Base-by-base conservation (phyloP, 768 basidiomycete genomes). In the Suillus occidentalis region DNA sequence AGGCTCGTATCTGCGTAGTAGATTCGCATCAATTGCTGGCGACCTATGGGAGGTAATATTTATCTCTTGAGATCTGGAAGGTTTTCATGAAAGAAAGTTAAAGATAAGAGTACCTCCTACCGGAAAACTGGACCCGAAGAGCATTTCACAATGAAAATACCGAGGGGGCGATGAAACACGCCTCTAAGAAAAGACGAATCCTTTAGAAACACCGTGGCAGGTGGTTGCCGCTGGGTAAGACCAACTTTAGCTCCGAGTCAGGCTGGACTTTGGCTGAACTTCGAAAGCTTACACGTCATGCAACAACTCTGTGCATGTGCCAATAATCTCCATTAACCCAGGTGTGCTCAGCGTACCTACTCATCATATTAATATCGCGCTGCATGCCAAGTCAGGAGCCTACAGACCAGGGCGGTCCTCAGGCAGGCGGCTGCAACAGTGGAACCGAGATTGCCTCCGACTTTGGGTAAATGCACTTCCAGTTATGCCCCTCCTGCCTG, bases 61-160 rank as follows among this genome's bases (percentile, higher is more conserved):
- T 18, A 18, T 28, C 1, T 50, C 14, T 28, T 28, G 8, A 14
- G 7, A 16, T 16, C 25, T 50, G 14, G 3, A 13, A 9, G 4
- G 4, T 4, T 52, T 22, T 37, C 14, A 13, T 57, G 14, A 37
- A n/a, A 50, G 28, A 16, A 52, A 52, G 50, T 18, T 18, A 16
- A 53, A 53, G 22, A 58, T 39, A 40, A 39, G 22, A 40, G 25
- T 40, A 8, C 16, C 28, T 28, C 39, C 2, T 59, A 25, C 39
- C 57, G 39, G 28, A 12, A 59, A 42, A 6, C 34, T 8, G 57
- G 57, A 28, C 40, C 57, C 57, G 57, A 59, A 59, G 39, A 58
- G 22, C 25, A 57, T 20, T 36, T 5, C n/a, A 22, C 4, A 3
- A 39, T 22, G 22, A 25, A 6, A 57, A 25, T 9, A 58, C 57